Conservation (phyloP, 163 green algal species). For the Chlamydomonas reinhardtii region DNA sequence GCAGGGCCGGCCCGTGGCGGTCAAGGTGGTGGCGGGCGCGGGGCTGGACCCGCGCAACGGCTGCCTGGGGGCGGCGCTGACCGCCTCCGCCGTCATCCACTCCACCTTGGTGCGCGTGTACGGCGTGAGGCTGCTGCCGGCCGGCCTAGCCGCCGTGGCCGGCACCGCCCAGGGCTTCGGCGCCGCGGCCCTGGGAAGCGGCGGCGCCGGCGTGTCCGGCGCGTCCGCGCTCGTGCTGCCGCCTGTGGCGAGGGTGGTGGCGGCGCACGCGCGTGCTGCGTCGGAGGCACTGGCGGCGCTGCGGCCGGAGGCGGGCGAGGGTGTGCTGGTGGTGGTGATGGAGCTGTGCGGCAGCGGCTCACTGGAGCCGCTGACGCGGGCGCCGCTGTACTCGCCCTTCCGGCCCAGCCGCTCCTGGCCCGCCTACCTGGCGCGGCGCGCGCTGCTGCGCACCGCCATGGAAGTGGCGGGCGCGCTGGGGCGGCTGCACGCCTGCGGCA, state of each 20-base stretch:
- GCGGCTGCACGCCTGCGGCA: constrained; percentile 9
- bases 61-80: neutral
- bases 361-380: constrained; percentile 9
- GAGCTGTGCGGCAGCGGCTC: constrained; percentile 15
- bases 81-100: constrained; percentile 4
- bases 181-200: neutral
- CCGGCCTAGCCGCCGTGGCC: neutral
- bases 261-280: neutral
- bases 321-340: constrained; percentile 33
- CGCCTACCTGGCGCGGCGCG: constrained; percentile 40
- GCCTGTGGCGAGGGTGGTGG: neutral
- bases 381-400: constrained; percentile 19
- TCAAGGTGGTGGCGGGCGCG: constrained; percentile 16
- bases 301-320: constrained; percentile 4
- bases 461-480: constrained; percentile 24
- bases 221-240: neutral
- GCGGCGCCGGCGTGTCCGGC: neutral
- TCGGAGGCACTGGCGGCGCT: neutral
- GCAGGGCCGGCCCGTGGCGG: neutral
- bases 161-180: neutral
- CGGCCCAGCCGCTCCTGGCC: constrained; percentile 38
- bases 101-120: constrained; percentile 9
- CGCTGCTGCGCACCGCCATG: constrained; percentile 28
- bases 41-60: neutral
- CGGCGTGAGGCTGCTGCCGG: constrained; percentile 17